phyloP scores from a whole-genome alignment of 768 basidiomycete genomes.

The Neoboletus subvelutipes region DNA sequence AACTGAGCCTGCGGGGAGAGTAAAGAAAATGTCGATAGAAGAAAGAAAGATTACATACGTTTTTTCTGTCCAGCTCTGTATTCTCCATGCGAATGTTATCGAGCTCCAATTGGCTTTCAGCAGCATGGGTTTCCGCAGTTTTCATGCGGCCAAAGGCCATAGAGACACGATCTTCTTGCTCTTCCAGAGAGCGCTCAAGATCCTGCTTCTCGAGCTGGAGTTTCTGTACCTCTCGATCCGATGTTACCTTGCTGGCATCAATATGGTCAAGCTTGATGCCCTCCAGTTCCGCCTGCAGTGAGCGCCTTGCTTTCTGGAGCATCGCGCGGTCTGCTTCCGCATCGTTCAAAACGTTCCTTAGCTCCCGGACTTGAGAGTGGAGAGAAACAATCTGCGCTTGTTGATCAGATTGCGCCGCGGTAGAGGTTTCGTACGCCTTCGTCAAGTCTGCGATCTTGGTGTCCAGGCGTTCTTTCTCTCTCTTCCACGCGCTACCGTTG shows the following conservation, averaged over 20 bases:
- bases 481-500: conserved; percentile 78
- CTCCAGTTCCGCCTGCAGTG: conserved; percentile 77
- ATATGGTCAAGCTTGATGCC: conserved; percentile 74
- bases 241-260: conserved; percentile 66
- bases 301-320: conserved; percentile 78
- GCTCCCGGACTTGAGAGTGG: conserved; percentile 83
- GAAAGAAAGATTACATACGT: conserved; percentile 45
- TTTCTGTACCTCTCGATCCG: conserved; percentile 72
- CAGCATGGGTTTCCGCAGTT: conserved; percentile 74
- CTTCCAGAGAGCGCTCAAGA: conserved; percentile 72
- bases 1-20: conserved; percentile 57
- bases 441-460: conserved; percentile 76
- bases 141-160: conserved; percentile 77
- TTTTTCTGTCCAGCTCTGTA: conserved; percentile 72
- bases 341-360: conserved; percentile 78
- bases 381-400: conserved; percentile 81
- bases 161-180: conserved; percentile 70
- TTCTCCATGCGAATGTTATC: conserved; percentile 79
- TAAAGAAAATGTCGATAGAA: neutral
- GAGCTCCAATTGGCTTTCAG: conserved; percentile 74
- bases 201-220: conserved; percentile 81
- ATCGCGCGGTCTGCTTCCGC: conserved; percentile 79
- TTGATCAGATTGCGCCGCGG: conserved; percentile 72
- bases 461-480: conserved; percentile 84
- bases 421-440: conserved; percentile 73